Evolutionary conservation across 164 flowering plant species (phyloP).

Genomic region (Houttuynia cordata): DNA sequence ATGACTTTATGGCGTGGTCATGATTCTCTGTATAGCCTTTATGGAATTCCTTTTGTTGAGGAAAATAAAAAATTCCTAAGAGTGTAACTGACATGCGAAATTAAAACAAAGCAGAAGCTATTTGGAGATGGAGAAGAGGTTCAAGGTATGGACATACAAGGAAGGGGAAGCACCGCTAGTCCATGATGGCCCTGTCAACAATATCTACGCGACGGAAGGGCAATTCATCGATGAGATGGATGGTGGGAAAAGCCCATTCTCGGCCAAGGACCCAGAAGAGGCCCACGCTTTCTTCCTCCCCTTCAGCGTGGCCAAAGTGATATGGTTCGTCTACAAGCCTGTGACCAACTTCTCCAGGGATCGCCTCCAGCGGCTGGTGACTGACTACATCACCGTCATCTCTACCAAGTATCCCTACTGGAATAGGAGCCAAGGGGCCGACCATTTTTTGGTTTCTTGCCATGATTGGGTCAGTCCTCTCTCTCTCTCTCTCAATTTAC

Average conservation of each 20-base stretch:
- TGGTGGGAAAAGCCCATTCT: not conserved
- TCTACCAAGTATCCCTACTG: slow-evolving; percentile 6
- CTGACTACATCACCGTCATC: slow-evolving; percentile 5
- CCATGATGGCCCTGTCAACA: slow-evolving; percentile 8
- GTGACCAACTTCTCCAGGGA: slow-evolving; percentile 1
- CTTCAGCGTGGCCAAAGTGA: slow-evolving; percentile 6
- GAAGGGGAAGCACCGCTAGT: slow-evolving; percentile 8
- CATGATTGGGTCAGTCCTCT: slow-evolving; percentile 9
- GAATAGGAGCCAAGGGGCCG: slow-evolving; percentile 9
- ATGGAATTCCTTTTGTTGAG: too few relatives aligned
- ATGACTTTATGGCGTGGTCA: too few relatives aligned
- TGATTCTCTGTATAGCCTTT: too few relatives aligned
- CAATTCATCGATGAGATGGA: slow-evolving; percentile 10
- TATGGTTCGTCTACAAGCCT: slow-evolving; percentile 1
- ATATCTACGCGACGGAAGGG: slow-evolving; percentile 7
- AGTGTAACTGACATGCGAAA: not conserved
- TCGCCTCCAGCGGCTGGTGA: slow-evolving; percentile 2
- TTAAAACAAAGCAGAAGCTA: slow-evolving; percentile 4
- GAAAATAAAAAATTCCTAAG: too few relatives aligned
- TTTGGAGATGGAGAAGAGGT: slow-evolving; percentile 8
- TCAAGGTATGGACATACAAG: slow-evolving; percentile 6
- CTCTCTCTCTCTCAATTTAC: not conserved
- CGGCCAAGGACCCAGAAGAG: slow-evolving; percentile 3
- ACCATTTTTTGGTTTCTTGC: slow-evolving; percentile 13
- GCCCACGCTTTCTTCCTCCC: slow-evolving; percentile 11